phyloP scores from a whole-genome alignment of 2,329 filamentous ascomycete genomes.

The Falciphora oryzae region DNA sequence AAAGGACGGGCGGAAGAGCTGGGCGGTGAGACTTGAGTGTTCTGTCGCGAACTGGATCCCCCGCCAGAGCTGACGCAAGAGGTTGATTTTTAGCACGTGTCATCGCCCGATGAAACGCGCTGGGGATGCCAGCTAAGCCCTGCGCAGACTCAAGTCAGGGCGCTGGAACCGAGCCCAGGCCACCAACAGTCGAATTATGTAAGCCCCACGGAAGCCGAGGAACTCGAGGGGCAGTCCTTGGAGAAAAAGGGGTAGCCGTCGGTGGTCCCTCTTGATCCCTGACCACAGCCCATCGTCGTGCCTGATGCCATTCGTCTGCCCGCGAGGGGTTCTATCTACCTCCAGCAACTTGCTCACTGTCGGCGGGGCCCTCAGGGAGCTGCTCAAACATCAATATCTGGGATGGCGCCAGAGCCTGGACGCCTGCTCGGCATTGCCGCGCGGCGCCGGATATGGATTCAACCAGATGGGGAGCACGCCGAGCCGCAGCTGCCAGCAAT shows the following conservation, averaged over 20 bases:
- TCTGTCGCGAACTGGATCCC: too few species aligned
- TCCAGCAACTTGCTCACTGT: not conserved
- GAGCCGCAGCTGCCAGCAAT: not conserved
- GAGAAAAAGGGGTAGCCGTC: not conserved
- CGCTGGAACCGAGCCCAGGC: not conserved
- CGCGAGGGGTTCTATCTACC: not conserved
- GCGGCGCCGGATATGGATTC: not conserved
- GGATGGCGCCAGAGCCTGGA: not conserved
- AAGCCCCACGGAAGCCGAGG: not conserved
- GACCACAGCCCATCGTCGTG: not conserved
- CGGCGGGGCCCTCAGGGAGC: too few species aligned
- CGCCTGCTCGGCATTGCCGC: not conserved
- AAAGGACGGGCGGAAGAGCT: not conserved
- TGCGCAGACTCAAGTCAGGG: too few species aligned
- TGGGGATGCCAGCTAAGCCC: too few species aligned
- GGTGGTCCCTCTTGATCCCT: not conserved
- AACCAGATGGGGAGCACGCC: not conserved
- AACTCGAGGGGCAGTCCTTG: not conserved
- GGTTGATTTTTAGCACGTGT: not conserved
- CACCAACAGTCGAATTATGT: not conserved
- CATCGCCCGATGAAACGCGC: not conserved
- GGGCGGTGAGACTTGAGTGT: not conserved
- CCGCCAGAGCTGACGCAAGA: not conserved
- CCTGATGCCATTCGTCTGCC: not conserved
- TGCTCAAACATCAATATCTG: not conserved